Conservation (phyloP, 257 asterid species). For the Nicotiana obtusifolia region DNA sequence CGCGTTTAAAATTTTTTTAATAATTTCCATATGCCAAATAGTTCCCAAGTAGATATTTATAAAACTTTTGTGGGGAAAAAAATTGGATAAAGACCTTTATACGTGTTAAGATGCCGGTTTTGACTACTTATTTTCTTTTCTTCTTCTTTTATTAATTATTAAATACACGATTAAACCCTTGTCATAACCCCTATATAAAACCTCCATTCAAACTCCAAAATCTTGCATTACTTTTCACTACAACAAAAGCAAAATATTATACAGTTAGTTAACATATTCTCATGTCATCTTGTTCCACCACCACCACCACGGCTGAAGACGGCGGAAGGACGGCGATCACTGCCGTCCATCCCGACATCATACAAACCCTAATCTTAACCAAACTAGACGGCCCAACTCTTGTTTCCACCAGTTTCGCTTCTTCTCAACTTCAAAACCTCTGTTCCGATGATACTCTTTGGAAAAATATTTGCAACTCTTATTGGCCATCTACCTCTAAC, state of each 20-base stretch:
- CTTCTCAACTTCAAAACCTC: slow-evolving; percentile 32
- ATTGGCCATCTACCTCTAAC: slow-evolving; percentile 67
- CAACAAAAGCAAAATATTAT: not conserved
- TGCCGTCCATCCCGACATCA: slow-evolving; percentile 51
- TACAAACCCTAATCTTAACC: slow-evolving; percentile 52
- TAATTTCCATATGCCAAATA: not conserved
- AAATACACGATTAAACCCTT: not conserved
- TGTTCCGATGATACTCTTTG: slow-evolving; percentile 53
- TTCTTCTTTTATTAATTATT: not conserved
- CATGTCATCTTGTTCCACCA: slow-evolving; percentile 22
- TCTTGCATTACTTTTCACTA: not conserved
- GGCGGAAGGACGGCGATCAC: slow-evolving; percentile 30
- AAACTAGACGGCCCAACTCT: slow-evolving; percentile 71
- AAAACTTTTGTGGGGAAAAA: too few relatives aligned
- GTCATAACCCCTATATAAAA: not conserved
- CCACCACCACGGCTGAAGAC: not conserved
- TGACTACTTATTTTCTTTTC: not conserved
- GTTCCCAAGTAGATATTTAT: not conserved
- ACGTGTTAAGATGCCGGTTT: slow-evolving; percentile 5
- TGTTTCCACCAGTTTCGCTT: slow-evolving; percentile 47
- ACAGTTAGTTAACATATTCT: not conserved
- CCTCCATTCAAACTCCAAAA: not conserved
- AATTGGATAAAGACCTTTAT: not conserved
- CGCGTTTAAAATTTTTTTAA: not conserved
- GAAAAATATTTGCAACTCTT: slow-evolving; percentile 45